Percentiles rank a stretch among this genome's conserved stretches.
phyloP scores from a whole-genome alignment of 2,329 filamentous ascomycete species.

The Colletotrichum gloeosporioides region DNA sequence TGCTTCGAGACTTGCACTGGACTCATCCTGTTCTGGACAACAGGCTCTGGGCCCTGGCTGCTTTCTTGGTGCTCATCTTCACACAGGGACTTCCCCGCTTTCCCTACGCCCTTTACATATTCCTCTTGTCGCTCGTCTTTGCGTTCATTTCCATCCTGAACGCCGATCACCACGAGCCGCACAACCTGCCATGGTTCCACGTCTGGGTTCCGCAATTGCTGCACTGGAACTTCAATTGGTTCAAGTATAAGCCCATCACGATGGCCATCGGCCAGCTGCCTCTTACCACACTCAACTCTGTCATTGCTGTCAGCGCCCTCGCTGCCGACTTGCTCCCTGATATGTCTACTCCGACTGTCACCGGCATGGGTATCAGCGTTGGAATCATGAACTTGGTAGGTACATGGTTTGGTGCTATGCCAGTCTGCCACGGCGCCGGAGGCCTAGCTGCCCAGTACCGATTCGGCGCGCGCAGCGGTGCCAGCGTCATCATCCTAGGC shows the following conservation, averaged over 20 bases:
- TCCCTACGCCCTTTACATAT: slow-evolving; percentile 80
- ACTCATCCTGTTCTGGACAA: slow-evolving; percentile 75
- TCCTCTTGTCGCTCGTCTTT: slow-evolving; percentile 71
- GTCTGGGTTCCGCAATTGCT: slow-evolving; percentile 65
- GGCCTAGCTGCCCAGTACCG: slow-evolving; percentile 89
- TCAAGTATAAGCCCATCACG: slow-evolving; percentile 39
- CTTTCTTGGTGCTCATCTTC: slow-evolving; percentile 73
- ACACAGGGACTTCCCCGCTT: slow-evolving; percentile 70
- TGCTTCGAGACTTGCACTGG: slow-evolving; percentile 76
- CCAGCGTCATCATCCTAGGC: slow-evolving; percentile 82
- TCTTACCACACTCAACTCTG: slow-evolving; percentile 89
- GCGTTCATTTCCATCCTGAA: slow-evolving; percentile 51
- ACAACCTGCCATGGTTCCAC: slow-evolving; percentile 54
- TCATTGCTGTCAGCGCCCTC: slow-evolving; percentile 85
- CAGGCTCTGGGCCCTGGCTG: slow-evolving; percentile 75
- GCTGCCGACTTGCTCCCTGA: slow-evolving; percentile 78
- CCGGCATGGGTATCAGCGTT: slow-evolving; percentile 81
- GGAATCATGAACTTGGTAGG: slow-evolving; percentile 82
- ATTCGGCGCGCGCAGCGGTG: slow-evolving; percentile 88
- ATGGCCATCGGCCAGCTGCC: slow-evolving; percentile 87
- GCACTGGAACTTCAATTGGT: slow-evolving; percentile 47
- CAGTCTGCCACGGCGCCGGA: slow-evolving; percentile 90
- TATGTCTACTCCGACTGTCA: slow-evolving; percentile 71
- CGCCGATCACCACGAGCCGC: slow-evolving; percentile 24
- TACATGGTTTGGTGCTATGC: slow-evolving; percentile 95